phyloP scores from a whole-genome alignment of 768 basidiomycete species.

The Suillus placidus region DNA sequence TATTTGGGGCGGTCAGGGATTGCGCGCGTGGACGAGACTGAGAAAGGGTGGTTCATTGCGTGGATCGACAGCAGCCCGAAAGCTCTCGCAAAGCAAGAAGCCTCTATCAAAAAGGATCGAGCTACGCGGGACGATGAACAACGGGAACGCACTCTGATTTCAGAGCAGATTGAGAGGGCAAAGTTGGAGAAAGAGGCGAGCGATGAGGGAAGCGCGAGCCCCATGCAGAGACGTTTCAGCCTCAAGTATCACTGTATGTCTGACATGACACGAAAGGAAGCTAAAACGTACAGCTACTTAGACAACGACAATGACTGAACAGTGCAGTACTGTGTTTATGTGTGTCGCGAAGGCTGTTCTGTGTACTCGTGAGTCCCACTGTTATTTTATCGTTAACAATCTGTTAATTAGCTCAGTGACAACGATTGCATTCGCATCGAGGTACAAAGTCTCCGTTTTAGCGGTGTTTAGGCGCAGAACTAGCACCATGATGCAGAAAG shows the following conservation, averaged over 20 bases:
- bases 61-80: constrained; percentile 98
- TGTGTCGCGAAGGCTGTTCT: no score
- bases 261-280: not conserved
- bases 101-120: constrained; percentile 88
- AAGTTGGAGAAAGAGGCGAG: constrained; percentile 48
- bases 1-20: constrained; percentile 85
- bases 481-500: no score
- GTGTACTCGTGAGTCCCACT: no score
- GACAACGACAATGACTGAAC: not conserved
- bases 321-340: no score
- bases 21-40: constrained; percentile 94
- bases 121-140: constrained; percentile 92
- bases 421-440: no score
- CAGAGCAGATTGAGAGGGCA: constrained; percentile 94
- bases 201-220: constrained; percentile 35
- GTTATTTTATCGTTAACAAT: no score
- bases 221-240: constrained; percentile 18
- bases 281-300: not conserved
- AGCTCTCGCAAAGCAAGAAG: constrained; percentile 88
- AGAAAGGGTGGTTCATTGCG: constrained; percentile 96
- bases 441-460: no score
- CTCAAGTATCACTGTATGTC: not conserved
- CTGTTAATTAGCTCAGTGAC: no score
- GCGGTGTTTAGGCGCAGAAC: no score
- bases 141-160: constrained; percentile 84